Conservation (phyloP, 169 alveolate species). For the Plasmodium gallinaceum region DNA sequence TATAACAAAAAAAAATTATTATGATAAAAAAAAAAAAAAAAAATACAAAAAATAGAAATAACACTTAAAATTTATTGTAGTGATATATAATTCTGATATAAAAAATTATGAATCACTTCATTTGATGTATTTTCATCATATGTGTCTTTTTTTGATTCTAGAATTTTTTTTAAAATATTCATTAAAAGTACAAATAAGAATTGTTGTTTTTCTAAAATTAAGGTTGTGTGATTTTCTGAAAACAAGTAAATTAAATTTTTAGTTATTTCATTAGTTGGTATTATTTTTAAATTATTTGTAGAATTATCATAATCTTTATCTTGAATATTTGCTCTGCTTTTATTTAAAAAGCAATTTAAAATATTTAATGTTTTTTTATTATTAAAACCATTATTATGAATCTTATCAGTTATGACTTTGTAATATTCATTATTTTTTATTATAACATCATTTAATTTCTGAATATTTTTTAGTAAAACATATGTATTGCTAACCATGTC, state of each 20-base stretch:
- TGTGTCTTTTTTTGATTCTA: neutral
- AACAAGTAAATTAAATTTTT: conserved; percentile 20
- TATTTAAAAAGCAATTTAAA: conserved; percentile 39
- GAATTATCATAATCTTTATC: neutral
- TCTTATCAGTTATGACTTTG: conserved; percentile 38
- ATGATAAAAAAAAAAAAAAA: too few species aligned
- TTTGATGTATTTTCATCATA: conserved; percentile 24
- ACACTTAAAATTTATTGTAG: neutral
- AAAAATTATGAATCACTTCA: conserved; percentile 45
- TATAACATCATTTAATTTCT: conserved; percentile 60
- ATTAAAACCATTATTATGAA: conserved; percentile 44
- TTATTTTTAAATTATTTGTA: conserved; percentile 29
- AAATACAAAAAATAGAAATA: too few species aligned
- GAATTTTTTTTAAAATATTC: conserved; percentile 45
- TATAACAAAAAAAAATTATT: too few species aligned
- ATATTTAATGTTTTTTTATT: conserved; percentile 58
- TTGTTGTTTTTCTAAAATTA: conserved; percentile 66
- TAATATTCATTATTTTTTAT: conserved; percentile 43
- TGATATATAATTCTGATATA: conserved; percentile 54
- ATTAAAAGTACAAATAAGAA: conserved; percentile 67
- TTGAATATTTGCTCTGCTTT: conserved; percentile 40
- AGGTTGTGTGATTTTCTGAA: conserved; percentile 18
- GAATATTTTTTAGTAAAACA: conserved; percentile 47
- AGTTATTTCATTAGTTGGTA: conserved; percentile 48
- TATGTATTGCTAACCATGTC: conserved; percentile 56